Evolutionary conservation across 2,329 filamentous ascomycete genomes (phyloP), one percentile per base, ranked within the genome.

Genomic region (Cytospora piceae): DNA sequence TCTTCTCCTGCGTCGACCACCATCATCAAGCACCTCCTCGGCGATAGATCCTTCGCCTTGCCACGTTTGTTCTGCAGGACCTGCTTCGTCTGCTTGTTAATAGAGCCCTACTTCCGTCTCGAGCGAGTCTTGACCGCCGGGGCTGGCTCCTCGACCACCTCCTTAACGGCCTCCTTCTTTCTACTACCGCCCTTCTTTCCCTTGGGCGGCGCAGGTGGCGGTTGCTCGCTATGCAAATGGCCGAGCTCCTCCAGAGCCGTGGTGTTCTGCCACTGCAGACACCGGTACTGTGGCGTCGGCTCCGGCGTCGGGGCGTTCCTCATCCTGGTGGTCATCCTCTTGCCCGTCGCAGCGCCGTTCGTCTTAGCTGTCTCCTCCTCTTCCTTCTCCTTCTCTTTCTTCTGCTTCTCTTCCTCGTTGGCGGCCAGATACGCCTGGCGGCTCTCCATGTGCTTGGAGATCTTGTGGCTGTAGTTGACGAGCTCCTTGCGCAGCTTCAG

Each of bases 401-500:
- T 77, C 70, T 78, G 76, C 31, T 80, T 76, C 15, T 75, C 68
- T 15, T 71, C 70, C 24, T 83, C 80, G 1, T 77, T 74, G 37
- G 85, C 78, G 15, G 81, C 79, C 63, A 96, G 82, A 72, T 97
- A 96, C 69, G 85, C 81, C 68, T 87, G 87, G 68, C 96, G 89
- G 73, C 89, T 90, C 72, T 89, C 83, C 94, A 97, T 97, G 73
- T 93, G 88, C 68, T 85, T 84, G 29, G 84, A 80, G 69, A 97
- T 96, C 72, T 87, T 87, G 51, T 94, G 89, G 59, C 88, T 89
- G 79, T 90, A 96, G 24, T 83, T 79, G 59, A 90, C 81, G 4
- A 99, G 84, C 76, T 98, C 94, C 77, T 97, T 98, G 67, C 90
- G 87, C 58, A 99, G 82, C 74, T 93, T 94, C 69, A 90, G 80